Evolutionary conservation across 768 basidiomycete species (phyloP).

Genomic region (Podaxis mareebaensis): DNA sequence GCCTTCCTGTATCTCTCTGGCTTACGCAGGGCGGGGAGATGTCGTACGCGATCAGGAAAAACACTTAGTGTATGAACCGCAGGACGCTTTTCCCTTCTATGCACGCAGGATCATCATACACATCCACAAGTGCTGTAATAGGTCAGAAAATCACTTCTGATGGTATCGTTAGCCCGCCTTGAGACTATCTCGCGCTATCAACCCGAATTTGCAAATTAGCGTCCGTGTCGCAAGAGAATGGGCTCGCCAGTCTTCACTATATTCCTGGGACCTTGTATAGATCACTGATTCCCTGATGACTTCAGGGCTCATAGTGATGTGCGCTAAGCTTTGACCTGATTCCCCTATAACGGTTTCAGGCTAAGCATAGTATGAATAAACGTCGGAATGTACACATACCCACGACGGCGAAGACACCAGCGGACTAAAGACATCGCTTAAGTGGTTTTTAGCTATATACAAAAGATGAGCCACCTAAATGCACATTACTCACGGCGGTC

Average conservation of each 20-base stretch:
- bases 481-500: too few species aligned
- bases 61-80: background rate
- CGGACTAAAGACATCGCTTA: slow-evolving; percentile 21
- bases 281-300: slow-evolving; percentile 30
- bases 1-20: slow-evolving; percentile 29
- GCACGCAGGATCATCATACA: slow-evolving; percentile 46
- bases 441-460: background rate
- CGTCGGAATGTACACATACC: slow-evolving; percentile 32
- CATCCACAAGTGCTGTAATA: slow-evolving; percentile 38
- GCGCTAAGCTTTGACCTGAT: slow-evolving; percentile 26
- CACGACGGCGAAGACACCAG: slow-evolving; percentile 29
- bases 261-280: slow-evolving; percentile 24
- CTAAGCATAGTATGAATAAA: slow-evolving; percentile 26
- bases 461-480: too few species aligned
- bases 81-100: slow-evolving; percentile 41
- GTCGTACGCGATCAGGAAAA: slow-evolving; percentile 24
- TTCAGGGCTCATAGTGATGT: slow-evolving; percentile 25
- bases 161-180: slow-evolving; percentile 20
- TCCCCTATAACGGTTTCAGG: slow-evolving; percentile 28
- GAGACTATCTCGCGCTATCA: slow-evolving; percentile 29
- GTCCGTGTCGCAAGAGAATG: slow-evolving; percentile 30
- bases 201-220: slow-evolving; percentile 27
- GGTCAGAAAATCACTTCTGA: background rate
- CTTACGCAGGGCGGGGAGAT: slow-evolving; percentile 40
- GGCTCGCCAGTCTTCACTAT: slow-evolving; percentile 28